phyloP scores from a whole-genome alignment of 768 basidiomycete genomes.

The Tylopilus sp. region DNA sequence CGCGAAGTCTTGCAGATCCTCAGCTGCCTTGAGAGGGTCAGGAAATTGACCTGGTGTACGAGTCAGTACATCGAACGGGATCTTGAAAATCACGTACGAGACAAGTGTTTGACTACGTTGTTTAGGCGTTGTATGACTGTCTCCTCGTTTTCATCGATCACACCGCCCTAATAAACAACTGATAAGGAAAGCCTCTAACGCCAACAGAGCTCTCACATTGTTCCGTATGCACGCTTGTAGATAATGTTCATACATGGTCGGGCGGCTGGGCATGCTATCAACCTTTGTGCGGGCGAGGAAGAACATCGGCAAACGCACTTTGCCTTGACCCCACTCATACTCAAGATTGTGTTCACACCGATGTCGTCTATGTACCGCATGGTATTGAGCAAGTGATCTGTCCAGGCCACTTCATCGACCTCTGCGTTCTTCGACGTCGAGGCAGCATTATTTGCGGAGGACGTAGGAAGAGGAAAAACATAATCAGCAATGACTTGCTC shows the following conservation, averaged over 20 bases:
- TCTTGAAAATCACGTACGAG: slow-evolving; percentile 44
- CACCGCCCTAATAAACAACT: slow-evolving; percentile 66
- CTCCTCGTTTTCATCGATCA: slow-evolving; percentile 84
- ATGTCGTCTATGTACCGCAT: slow-evolving; percentile 67
- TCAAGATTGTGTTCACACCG: slow-evolving; percentile 53
- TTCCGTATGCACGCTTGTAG: slow-evolving; percentile 71
- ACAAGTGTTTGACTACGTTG: slow-evolving; percentile 50
- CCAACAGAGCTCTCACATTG: slow-evolving; percentile 58
- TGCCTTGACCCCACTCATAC: slow-evolving; percentile 59
- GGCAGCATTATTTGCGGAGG: slow-evolving; percentile 30
- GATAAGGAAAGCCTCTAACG: neutral
- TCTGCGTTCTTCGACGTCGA: slow-evolving; percentile 48
- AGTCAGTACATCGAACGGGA: neutral
- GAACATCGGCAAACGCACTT: slow-evolving; percentile 38
- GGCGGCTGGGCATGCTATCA: slow-evolving; percentile 47
- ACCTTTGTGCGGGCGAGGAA: neutral
- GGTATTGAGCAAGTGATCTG: slow-evolving; percentile 71
- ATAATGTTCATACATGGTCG: slow-evolving; percentile 66
- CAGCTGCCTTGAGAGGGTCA: slow-evolving; percentile 70
- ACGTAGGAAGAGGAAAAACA: slow-evolving; percentile 74
- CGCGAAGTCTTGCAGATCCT: slow-evolving; percentile 81
- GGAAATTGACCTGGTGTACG: slow-evolving; percentile 45
- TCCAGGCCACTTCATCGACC: slow-evolving; percentile 81
- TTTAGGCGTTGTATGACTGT: slow-evolving; percentile 53
- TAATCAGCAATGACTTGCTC: slow-evolving; percentile 70